Conservation (phyloP, 2,329 filamentous ascomycete species). For the Pseudogymnoascus sp. region DNA sequence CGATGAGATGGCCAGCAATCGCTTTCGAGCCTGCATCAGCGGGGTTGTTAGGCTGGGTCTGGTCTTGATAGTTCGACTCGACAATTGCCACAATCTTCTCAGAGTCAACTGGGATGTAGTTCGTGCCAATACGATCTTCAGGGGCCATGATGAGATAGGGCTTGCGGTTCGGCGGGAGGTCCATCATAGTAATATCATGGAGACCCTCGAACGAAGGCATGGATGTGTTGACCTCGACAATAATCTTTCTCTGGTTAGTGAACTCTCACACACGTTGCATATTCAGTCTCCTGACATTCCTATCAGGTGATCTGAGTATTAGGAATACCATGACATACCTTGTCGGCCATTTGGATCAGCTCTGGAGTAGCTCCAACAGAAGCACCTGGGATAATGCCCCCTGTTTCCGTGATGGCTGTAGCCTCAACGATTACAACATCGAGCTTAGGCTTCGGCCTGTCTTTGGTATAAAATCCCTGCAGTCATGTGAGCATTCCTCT, state of each 20-base stretch:
- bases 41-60: constrained; percentile 65
- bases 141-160: constrained; percentile 80
- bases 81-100: constrained; percentile 79
- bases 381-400: constrained; percentile 80
- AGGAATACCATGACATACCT: constrained; percentile 39
- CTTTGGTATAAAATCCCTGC: constrained; percentile 73
- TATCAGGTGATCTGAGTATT: background rate
- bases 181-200: constrained; percentile 87
- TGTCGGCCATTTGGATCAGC: constrained; percentile 83
- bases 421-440: constrained; percentile 84
- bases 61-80: constrained; percentile 77
- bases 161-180: constrained; percentile 72
- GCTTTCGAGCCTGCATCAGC: constrained; percentile 65
- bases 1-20: constrained; percentile 75
- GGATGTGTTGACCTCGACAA: constrained; percentile 86
- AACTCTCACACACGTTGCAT: background rate
- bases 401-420: constrained; percentile 79
- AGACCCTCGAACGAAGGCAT: constrained; percentile 79
- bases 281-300: background rate
- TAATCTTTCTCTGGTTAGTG: constrained; percentile 46
- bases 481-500: constrained; percentile 12
- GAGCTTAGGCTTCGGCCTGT: constrained; percentile 62
- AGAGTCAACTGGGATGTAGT: constrained; percentile 75
- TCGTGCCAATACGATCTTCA: constrained; percentile 78
- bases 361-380: constrained; percentile 81